These are phyloP conservation scores for Herpetomonas tarakana DNA, from an alignment of 208 protist genomes.

Conservation along the genomic window DNA sequence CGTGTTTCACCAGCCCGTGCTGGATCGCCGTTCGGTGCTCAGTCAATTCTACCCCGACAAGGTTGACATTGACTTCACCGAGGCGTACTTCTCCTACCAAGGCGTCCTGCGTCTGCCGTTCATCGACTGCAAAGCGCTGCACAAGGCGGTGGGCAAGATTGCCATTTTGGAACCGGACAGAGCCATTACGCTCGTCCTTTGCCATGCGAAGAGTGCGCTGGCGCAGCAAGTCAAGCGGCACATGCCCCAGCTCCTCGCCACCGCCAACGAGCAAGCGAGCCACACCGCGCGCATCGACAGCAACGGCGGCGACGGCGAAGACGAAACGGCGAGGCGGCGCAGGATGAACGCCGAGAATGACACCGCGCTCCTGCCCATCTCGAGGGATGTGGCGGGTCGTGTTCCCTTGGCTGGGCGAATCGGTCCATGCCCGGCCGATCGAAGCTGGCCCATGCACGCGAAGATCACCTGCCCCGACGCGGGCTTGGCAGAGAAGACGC, in stretches of 20 bases:
- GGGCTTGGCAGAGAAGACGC: conserved; percentile 37
- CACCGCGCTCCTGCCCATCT: neutral
- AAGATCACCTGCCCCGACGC: conserved; percentile 68
- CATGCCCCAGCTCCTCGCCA: neutral
- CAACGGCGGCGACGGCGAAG: neutral
- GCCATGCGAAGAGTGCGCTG: conserved; percentile 45
- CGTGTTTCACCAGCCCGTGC: conserved; percentile 89
- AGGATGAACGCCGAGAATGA: neutral
- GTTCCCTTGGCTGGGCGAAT: conserved; percentile 58
- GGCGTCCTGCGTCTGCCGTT: conserved; percentile 87
- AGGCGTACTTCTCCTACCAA: conserved; percentile 94
- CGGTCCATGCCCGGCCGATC: conserved; percentile 41
- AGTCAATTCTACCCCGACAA: conserved; percentile 96
- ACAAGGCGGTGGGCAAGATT: conserved; percentile 48
- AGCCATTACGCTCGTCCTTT: conserved; percentile 73
- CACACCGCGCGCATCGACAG: conserved; percentile 1
- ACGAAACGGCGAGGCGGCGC: neutral
- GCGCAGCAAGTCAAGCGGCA: conserved; percentile 15
- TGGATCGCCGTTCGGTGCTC: conserved; percentile 90
- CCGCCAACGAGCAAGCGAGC: neutral
- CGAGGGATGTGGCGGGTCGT: conserved; percentile 4
- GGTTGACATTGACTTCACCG: conserved; percentile 97
- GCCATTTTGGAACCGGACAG: conserved; percentile 74
- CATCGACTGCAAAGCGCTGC: conserved; percentile 67
- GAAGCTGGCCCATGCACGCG: conserved; percentile 50